Base-by-base conservation (phyloP, 108 stramenopile species). In the Discostella pseudostelligera region DNA sequence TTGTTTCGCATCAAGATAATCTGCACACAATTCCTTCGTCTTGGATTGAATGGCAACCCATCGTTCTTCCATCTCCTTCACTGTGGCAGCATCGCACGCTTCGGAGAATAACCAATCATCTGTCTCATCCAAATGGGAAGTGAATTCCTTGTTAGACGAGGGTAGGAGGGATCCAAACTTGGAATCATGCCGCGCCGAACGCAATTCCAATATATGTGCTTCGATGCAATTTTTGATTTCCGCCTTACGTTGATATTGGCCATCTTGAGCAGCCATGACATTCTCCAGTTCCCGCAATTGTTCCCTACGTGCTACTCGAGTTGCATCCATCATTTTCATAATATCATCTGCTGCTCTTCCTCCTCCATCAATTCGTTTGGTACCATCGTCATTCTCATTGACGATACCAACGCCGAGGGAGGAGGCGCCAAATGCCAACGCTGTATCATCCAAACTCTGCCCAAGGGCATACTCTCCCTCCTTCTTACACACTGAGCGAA, bases 81-180 rank as follows among this genome's bases (percentile, higher is more conserved):
- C 17, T 8, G 59, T 74, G 8, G 78, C 74, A 9, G 53, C 50
- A 14, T 78, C 79, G 55, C 66, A 70, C 51, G 81, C 83, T 29
- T 68, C 65, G 0, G 80, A 78, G 65, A 81, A 84, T 13, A 84
- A 20, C 83, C 83, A 84, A 39, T 84, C 72, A 22, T 84, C 83
- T 14, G 58, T 39, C 0, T 53, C 55, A 48, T 81, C 69, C 54
- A 84, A 51, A 35, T 70, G 67, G n/a, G 57, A 9, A n/a, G 58
- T 59, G 11, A 84, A 61, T 9, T 72, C 71, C 32, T 32, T 5
- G n/a, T 66, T 65, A 16, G 72, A 59, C 3, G 46, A 49, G 16
- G 80, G 73, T 9, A 84, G 62, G 35, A 84, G 59, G 1, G 62
- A 49, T 9, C 76, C 71, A 42, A 79, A 69, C n/a, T 60, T 65